Base-by-base conservation (phyloP, 1,139 yeast genomes). In the Wickerhamomyces sp. region DNA sequence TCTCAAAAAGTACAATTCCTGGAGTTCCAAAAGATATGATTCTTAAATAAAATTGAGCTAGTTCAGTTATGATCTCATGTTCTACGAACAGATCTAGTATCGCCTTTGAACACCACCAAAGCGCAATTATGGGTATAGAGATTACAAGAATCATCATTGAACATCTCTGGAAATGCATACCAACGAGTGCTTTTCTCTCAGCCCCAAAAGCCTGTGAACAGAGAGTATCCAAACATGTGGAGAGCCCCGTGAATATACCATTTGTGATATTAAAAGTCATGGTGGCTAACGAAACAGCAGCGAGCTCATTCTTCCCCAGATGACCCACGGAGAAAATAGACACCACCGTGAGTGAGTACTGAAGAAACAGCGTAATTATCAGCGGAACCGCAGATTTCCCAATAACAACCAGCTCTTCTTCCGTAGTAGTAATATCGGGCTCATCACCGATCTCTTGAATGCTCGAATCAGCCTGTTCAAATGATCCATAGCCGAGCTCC, bases 241-340 rank as follows among this genome's bases (percentile, higher is more conserved):
- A 69, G 70, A 74, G 68, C 1, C 80, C 80, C 37, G 72, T 74
- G 46, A 70, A 72, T 2, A 74, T 59, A 1, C 77, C 72, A 3
- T 72, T 72, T 0, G 75, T 68, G 35, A 72, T 71, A 44, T 68
- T 71, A 51, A 71, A 72, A 0, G 77, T 69, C 54, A 74, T 71
- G 3, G 71, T 64, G 1, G 75, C 75, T 32, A 73, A 59, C 0
- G 77, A 69, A 5, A 71, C 73, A 7, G 53, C 61, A 58, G 41
- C 53, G 27, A 45, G 64, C 36, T 54, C 57, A 7, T 71, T 70
- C 37, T 83, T 78, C 8, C 96, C 96, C 38, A 87, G 61, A 54
- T 84, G 85, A 7, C 95, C 95, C 5, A 83, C 92, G 5, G 85
- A 76, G 54, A 85, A 83, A 17, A 86, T 82, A 0, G 90, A 82